Evolutionary conservation across 139 green algal genomes (phyloP).

Genomic region (Dunaliella primolecta): DNA sequence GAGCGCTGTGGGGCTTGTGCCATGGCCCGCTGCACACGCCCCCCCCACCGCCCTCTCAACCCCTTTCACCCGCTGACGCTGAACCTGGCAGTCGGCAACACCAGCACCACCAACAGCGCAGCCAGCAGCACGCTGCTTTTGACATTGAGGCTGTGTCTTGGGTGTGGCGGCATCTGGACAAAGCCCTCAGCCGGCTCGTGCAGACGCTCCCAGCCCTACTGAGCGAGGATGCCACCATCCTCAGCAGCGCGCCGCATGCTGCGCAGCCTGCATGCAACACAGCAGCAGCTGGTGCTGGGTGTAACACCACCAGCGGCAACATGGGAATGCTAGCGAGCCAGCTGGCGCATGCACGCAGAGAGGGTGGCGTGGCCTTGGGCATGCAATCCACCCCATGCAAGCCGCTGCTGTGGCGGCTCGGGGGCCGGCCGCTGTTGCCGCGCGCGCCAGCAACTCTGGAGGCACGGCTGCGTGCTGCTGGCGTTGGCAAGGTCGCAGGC

Average conservation of each 20-base stretch:
- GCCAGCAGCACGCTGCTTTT: background rate
- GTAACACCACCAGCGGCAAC: background rate
- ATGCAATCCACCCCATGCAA: slow-evolving; percentile 41
- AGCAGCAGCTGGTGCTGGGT: background rate
- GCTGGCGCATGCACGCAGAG: slow-evolving; percentile 20
- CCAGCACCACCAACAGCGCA: background rate
- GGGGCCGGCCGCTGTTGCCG: slow-evolving; percentile 71
- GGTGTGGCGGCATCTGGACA: slow-evolving; percentile 52
- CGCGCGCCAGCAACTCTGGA: slow-evolving; percentile 25
- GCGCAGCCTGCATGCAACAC: background rate
- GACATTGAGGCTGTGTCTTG: slow-evolving; percentile 57
- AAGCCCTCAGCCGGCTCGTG: slow-evolving; percentile 40
- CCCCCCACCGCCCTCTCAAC: background rate
- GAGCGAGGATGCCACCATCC: background rate
- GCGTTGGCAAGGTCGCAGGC: slow-evolving; percentile 16
- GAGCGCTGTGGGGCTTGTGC: slow-evolving; percentile 39
- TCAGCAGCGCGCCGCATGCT: too few relatives aligned
- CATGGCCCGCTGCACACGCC: slow-evolving; percentile 41
- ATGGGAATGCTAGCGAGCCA: background rate
- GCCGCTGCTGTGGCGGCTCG: slow-evolving; percentile 75
- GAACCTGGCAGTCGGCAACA: too few relatives aligned
- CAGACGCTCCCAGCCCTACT: background rate
- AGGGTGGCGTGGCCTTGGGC: slow-evolving; percentile 32
- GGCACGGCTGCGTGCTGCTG: slow-evolving; percentile 28
- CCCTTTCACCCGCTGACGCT: too few relatives aligned